Conservation (phyloP, 1,139 yeast genomes). For the Pichia sp. region DNA sequence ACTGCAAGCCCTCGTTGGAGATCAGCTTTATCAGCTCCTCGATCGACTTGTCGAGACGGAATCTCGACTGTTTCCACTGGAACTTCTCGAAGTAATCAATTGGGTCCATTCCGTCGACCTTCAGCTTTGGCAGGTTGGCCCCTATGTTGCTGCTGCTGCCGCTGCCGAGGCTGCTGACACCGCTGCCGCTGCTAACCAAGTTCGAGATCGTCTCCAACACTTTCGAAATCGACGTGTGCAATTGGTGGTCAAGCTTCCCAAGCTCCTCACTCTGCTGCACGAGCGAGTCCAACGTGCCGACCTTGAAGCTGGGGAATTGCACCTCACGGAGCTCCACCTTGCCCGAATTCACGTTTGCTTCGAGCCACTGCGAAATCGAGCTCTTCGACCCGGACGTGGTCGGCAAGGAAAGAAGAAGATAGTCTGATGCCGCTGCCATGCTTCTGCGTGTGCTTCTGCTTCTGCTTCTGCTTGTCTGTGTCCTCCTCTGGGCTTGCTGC, state of each 20-base stretch:
- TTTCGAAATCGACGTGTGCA: constrained; percentile 64
- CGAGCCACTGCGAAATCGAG: constrained; percentile 37
- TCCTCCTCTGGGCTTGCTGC: not conserved
- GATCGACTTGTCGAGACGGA: constrained; percentile 78
- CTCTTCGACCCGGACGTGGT: constrained; percentile 40
- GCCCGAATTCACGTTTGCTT: constrained; percentile 43
- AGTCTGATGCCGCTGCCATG: constrained; percentile 33
- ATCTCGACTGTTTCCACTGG: constrained; percentile 84
- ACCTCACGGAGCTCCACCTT: constrained; percentile 41
- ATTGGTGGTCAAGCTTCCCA: constrained; percentile 70
- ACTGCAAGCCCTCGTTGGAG: constrained; percentile 70
- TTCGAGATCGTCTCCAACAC: constrained; percentile 60
- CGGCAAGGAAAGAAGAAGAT: constrained; percentile 51
- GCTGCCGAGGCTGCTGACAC: not conserved
- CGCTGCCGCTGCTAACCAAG: not conserved
- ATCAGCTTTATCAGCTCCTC: constrained; percentile 67
- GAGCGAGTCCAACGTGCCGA: constrained; percentile 89
- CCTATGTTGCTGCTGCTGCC: constrained; percentile 12
- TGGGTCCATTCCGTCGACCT: constrained; percentile 42
- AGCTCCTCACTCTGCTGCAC: constrained; percentile 90
- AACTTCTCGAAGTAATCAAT: constrained; percentile 67
- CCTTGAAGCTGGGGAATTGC: constrained; percentile 81
- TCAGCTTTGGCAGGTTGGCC: constrained; percentile 18
- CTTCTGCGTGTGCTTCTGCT: not conserved
- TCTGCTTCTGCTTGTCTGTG: not conserved